These are phyloP conservation scores for Paragyromitra xinjiangensis DNA, from an alignment of 495 filamentous ascomycete species.

Conservation along the genomic window DNA sequence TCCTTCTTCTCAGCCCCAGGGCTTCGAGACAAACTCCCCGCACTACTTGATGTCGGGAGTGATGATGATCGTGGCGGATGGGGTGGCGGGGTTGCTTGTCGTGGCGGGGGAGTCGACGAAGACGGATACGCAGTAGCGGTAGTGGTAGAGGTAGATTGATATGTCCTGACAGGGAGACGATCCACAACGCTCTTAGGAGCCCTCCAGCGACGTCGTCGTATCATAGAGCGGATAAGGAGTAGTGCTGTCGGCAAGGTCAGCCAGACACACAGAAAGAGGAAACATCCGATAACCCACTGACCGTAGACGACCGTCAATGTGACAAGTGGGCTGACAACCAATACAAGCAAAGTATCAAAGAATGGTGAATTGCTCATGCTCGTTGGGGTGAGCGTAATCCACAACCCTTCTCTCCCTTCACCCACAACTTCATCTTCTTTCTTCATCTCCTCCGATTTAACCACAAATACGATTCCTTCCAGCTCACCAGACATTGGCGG, in stretches of 20 bases:
- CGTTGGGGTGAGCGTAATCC: slow-evolving; percentile 93
- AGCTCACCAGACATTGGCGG: slow-evolving; percentile 46
- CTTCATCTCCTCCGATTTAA: slow-evolving; percentile 35
- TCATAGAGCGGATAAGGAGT: slow-evolving; percentile 84
- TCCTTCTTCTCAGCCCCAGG: slow-evolving; percentile 15
- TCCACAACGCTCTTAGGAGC: slow-evolving; percentile 96
- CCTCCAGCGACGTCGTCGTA: slow-evolving; percentile 89
- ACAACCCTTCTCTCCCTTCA: slow-evolving; percentile 77
- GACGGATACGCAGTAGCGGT: slow-evolving; percentile 61
- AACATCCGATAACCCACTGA: slow-evolving; percentile 36
- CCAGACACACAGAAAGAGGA: slow-evolving; percentile 34
- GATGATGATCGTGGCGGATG: slow-evolving; percentile 59
- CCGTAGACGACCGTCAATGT: slow-evolving; percentile 90
- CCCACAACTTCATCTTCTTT: slow-evolving; percentile 8
- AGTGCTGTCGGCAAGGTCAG: slow-evolving; percentile 64
- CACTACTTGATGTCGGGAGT: slow-evolving; percentile 61
- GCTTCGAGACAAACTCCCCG: slow-evolving; percentile 64
- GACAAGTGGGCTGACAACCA: slow-evolving; percentile 90
- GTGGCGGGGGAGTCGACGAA: slow-evolving; percentile 70
- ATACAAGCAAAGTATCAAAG: slow-evolving; percentile 91
- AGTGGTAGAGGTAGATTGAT: slow-evolving; percentile 69
- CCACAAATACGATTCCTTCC: slow-evolving; percentile 37
- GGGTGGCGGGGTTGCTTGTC: slow-evolving; percentile 40
- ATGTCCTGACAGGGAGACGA: slow-evolving; percentile 90
- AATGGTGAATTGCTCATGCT: slow-evolving; percentile 92